These are phyloP conservation scores for Hypoxylon sp. DNA, from an alignment of 2,329 filamentous ascomycete species.

Conservation along the genomic window DNA sequence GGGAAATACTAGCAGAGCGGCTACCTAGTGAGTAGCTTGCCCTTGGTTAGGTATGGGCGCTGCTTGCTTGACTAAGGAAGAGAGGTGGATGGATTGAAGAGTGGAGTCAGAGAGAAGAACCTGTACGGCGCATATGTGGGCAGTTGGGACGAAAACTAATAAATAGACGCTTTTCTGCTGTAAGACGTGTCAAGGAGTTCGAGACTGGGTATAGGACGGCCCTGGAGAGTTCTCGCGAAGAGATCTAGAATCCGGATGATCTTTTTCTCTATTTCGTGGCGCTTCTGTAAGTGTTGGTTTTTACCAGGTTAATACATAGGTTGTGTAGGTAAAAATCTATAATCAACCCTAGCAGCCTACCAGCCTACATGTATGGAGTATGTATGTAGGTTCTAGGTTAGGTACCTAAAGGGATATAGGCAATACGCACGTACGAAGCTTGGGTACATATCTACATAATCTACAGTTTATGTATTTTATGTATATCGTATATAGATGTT, in stretches of 20 bases:
- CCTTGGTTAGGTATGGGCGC: conserved; percentile 32
- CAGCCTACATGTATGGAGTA: conserved; percentile 20
- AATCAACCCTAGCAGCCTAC: conserved; percentile 9
- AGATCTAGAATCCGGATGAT: conserved; percentile 43
- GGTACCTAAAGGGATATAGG: conserved; percentile 32
- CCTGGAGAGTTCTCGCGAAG: conserved; percentile 42
- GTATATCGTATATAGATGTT: conserved; percentile 19
- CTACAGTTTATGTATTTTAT: conserved; percentile 21
- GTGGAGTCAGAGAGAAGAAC: conserved; percentile 44
- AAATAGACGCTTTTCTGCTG: conserved; percentile 44
- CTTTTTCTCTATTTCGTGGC: conserved; percentile 19
- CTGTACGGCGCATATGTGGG: conserved; percentile 45
- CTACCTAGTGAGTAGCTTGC: conserved; percentile 44
- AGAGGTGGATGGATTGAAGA: conserved; percentile 46
- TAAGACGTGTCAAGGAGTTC: conserved; percentile 46
- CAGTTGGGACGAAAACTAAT: conserved; percentile 48
- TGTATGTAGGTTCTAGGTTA: conserved; percentile 22
- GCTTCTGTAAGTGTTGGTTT: conserved; percentile 23
- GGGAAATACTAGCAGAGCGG: conserved; percentile 49
- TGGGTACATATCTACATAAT: conserved; percentile 1
- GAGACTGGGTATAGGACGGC: conserved; percentile 38
- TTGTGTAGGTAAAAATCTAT: conserved; percentile 12
- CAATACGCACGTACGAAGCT: conserved; percentile 36
- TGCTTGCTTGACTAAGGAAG: conserved; percentile 43
- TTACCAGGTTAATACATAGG: conserved; percentile 2